These are phyloP conservation scores for Rhytidhysteron rufulum DNA, from an alignment of 2,329 filamentous ascomycete species.

Conservation along the genomic window DNA sequence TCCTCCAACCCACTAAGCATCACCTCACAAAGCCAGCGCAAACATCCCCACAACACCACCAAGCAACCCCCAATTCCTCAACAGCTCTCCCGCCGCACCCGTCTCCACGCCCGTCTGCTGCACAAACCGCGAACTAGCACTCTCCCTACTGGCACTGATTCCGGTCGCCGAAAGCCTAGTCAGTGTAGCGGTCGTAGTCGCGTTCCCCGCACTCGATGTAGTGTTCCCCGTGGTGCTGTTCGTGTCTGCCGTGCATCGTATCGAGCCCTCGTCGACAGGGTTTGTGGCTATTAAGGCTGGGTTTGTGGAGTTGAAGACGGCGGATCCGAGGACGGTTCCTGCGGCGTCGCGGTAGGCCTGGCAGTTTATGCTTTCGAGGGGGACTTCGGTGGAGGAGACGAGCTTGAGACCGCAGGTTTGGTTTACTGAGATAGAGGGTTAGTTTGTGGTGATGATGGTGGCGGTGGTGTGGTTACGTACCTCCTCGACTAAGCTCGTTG, in stretches of 20 bases:
- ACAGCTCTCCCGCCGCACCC: not conserved
- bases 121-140: not conserved
- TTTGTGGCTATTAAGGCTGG: constrained; percentile 22
- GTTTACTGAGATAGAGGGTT: not conserved
- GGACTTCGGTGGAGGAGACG: constrained; percentile 13
- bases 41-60: not conserved
- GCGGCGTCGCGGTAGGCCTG: constrained; percentile 20
- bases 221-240: not conserved
- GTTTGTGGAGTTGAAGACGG: constrained; percentile 13
- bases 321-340: constrained; percentile 15
- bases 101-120: not conserved
- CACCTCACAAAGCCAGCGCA: not conserved
- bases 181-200: not conserved
- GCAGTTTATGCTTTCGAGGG: constrained; percentile 15
- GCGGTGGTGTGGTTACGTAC: constrained; percentile 5
- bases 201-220: not conserved
- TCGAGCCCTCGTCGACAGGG: constrained; percentile 15
- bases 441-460: constrained; percentile 1
- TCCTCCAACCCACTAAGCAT: too few relatives aligned
- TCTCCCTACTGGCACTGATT: not conserved
- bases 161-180: not conserved
- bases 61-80: not conserved
- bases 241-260: constrained; percentile 8
- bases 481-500: constrained; percentile 10
- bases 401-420: constrained; percentile 25